Conservation (phyloP, 2,329 filamentous ascomycete species). For the Neodidymelliopsis sp. region DNA sequence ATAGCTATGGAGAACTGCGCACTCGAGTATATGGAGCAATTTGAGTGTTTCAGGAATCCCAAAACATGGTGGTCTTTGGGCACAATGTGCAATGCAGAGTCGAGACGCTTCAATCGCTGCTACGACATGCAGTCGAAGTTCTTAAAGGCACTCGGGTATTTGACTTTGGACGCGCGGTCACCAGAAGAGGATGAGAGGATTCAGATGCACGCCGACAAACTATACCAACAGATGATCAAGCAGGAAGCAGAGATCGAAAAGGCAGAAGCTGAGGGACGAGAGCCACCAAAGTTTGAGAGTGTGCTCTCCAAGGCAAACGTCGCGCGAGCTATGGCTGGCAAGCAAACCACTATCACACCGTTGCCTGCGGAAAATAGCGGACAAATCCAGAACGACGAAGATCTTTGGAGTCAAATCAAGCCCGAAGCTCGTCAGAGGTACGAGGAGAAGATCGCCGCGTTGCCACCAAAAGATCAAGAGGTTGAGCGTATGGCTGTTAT, state of each 20-base stretch:
- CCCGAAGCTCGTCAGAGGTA: constrained; percentile 40
- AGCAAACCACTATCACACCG: constrained; percentile 16
- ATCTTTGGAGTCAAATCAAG: constrained; percentile 44
- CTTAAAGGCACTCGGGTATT: constrained; percentile 87
- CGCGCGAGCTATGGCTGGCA: constrained; percentile 33
- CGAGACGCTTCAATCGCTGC: constrained; percentile 81
- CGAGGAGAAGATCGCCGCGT: constrained; percentile 41
- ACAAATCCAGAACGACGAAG: constrained; percentile 28
- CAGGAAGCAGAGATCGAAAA: constrained; percentile 79
- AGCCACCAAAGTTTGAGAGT: constrained; percentile 66
- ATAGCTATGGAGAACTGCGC: constrained; percentile 95
- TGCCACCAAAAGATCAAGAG: constrained; percentile 42
- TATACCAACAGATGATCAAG: constrained; percentile 86
- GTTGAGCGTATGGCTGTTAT: constrained; percentile 45
- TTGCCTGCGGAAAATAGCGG: constrained; percentile 5
- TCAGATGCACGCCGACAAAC: constrained; percentile 91
- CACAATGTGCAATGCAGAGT: constrained; percentile 82
- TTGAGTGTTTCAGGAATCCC: constrained; percentile 80
- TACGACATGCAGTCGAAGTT: constrained; percentile 92
- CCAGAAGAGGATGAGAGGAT: constrained; percentile 80
- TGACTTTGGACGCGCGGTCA: constrained; percentile 69
- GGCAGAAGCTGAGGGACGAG: constrained; percentile 65
- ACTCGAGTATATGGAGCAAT: constrained; percentile 82
- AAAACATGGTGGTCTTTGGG: constrained; percentile 68
- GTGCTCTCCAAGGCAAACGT: constrained; percentile 55